A percentile compares a stretch with the other conserved stretches of the same genome.
Evolutionary conservation across 108 stramenopile genomes (phyloP).

Genomic region (Fistulifera pelliculosa): DNA sequence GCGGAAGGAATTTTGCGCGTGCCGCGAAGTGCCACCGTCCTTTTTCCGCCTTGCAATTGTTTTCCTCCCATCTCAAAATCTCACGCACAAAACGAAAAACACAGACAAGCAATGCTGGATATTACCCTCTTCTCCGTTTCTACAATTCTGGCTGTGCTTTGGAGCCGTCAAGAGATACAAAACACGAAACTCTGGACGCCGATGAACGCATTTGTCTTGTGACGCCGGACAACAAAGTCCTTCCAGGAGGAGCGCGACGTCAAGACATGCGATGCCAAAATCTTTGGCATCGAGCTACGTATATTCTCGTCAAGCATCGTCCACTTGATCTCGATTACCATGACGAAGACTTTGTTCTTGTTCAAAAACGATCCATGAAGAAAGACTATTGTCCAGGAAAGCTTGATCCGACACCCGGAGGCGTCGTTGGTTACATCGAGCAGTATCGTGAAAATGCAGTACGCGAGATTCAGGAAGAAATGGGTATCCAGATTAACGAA

Average conservation of each 20-base stretch:
- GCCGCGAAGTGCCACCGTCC: too few species aligned
- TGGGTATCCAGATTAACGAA: conserved; percentile 30
- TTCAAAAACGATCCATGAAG: conserved; percentile 29
- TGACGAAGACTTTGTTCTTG: conserved; percentile 22
- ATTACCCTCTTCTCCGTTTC: too few species aligned
- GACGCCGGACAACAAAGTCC: conserved; percentile 24
- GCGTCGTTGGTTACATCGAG: conserved; percentile 50
- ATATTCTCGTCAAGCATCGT: conserved; percentile 29
- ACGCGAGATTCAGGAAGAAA: conserved; percentile 53
- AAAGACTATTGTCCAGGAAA: conserved; percentile 57
- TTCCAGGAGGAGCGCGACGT: conserved; percentile 19
- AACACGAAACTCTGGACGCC: conserved; percentile 32
- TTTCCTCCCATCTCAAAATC: too few species aligned
- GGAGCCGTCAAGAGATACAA: conserved; percentile 10
- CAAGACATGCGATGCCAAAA: conserved; percentile 33
- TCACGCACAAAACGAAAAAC: too few species aligned
- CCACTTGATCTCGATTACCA: conserved; percentile 10
- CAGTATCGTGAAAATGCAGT: conserved; percentile 33
- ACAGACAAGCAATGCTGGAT: too few species aligned
- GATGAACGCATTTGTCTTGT: conserved; percentile 41
- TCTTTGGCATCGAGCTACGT: conserved; percentile 58
- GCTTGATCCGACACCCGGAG: conserved; percentile 53
- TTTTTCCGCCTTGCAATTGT: too few species aligned
- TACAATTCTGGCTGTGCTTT: too few species aligned
- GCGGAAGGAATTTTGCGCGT: too few species aligned